phyloP scores from a whole-genome alignment of 2,329 filamentous ascomycete species.

The Hymenoscyphus infarciens region DNA sequence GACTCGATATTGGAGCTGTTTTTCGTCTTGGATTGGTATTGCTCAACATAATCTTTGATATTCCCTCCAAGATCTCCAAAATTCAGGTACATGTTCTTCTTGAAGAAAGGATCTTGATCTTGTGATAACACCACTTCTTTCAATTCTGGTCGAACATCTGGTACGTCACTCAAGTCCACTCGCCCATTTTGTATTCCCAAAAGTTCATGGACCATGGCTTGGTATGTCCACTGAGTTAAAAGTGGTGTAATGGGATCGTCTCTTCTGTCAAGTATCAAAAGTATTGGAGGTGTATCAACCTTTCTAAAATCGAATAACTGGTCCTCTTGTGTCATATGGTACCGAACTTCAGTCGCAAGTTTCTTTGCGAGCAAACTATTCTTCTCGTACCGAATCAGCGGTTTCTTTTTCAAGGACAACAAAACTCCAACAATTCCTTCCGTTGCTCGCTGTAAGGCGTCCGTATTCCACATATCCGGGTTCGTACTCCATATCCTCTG shows the following conservation, averaged over 20 bases:
- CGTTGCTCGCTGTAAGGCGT: conserved; percentile 79
- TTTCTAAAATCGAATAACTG: conserved; percentile 95
- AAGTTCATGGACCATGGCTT: conserved; percentile 98
- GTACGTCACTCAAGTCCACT: conserved; percentile 80
- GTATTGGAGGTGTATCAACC: conserved; percentile 88
- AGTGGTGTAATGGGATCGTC: conserved; percentile 94
- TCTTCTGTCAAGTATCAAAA: conserved; percentile 84
- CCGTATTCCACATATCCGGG: conserved; percentile 86
- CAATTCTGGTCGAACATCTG: conserved; percentile 79
- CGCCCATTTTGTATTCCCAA: conserved; percentile 93
- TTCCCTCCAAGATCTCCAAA: conserved; percentile 94
- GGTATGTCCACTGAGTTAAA: conserved; percentile 97
- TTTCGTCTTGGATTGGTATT: conserved; percentile 97
- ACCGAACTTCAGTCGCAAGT: conserved; percentile 85
- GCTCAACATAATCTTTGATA: conserved; percentile 97
- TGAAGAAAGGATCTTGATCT: conserved; percentile 98
- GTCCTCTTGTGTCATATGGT: conserved; percentile 91
- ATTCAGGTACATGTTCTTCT: conserved; percentile 98
- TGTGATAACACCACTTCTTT: conserved; percentile 93
- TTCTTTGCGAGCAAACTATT: conserved; percentile 90
- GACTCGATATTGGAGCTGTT: conserved; percentile 95
- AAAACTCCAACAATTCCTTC: conserved; percentile 84
- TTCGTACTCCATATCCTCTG: conserved; percentile 76
- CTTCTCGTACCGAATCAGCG: conserved; percentile 87
- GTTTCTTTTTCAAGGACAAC: conserved; percentile 92